Evolutionary conservation across 2,329 filamentous ascomycete genomes (phyloP).

Genomic region (Chaetomiaceae sp.): DNA sequence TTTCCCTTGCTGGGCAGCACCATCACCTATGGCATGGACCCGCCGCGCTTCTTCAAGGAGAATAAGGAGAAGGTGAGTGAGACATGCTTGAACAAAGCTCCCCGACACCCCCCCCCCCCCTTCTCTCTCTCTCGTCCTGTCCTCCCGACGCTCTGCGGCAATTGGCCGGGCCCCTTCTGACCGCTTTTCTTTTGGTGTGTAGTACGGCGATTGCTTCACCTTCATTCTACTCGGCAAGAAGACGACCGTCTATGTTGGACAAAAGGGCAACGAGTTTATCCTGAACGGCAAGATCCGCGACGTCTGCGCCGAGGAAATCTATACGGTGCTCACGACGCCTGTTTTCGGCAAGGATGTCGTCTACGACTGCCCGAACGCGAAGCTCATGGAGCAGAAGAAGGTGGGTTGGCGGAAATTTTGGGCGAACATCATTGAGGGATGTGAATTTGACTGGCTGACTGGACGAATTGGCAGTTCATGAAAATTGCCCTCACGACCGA

Average conservation of each 20-base stretch:
- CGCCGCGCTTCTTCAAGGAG: conserved; percentile 78
- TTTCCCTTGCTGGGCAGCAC: conserved; percentile 85
- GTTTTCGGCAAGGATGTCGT: conserved; percentile 74
- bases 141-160: background rate
- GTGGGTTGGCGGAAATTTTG: conserved; percentile 34
- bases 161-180: background rate
- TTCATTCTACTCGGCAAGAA: conserved; percentile 50
- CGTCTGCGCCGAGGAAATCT: conserved; percentile 52
- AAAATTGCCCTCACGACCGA: conserved; percentile 65
- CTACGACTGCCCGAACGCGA: conserved; percentile 79
- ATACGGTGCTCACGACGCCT: conserved; percentile 47
- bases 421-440: background rate
- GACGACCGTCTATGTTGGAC: conserved; percentile 48
- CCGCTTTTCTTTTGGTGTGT: background rate
- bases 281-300: conserved; percentile 52
- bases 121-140: background rate
- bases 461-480: conserved; percentile 50
- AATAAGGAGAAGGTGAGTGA: conserved; percentile 59
- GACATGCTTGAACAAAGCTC: background rate
- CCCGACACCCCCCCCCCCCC: background rate
- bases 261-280: conserved; percentile 52
- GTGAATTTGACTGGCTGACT: conserved; percentile 7
- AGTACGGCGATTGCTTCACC: conserved; percentile 52
- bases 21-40: conserved; percentile 90
- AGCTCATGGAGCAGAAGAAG: conserved; percentile 88